Conservation (phyloP, 441 rosid species). For the Biscutella laevigata region DNA sequence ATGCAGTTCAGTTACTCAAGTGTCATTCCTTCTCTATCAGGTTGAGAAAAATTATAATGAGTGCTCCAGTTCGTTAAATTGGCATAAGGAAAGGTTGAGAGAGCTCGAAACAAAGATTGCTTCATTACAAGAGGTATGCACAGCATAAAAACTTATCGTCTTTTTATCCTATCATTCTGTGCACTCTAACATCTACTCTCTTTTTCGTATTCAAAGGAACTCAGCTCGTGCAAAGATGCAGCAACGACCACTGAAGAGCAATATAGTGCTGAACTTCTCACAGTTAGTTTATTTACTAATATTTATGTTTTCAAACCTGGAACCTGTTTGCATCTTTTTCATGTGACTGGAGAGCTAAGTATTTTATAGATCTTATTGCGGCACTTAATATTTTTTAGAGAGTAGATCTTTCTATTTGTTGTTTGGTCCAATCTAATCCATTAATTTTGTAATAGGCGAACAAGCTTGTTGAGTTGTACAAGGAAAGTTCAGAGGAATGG, state of each 20-base stretch:
- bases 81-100: slow-evolving; percentile 72
- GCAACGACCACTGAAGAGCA: slow-evolving; percentile 64
- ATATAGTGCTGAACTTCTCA: slow-evolving; percentile 62
- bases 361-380: background rate
- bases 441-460: slow-evolving; percentile 46
- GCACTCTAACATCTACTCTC: slow-evolving; percentile 16
- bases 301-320: background rate
- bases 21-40: slow-evolving; percentile 29
- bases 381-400: background rate
- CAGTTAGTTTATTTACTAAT: slow-evolving; percentile 52
- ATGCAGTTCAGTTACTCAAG: slow-evolving; percentile 14
- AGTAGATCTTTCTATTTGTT: background rate
- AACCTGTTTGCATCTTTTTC: background rate
- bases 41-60: slow-evolving; percentile 52
- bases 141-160: background rate
- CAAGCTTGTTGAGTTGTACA: slow-evolving; percentile 81
- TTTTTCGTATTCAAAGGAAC: slow-evolving; percentile 44
- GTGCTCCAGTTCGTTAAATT: slow-evolving; percentile 53
- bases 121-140: slow-evolving; percentile 59
- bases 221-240: slow-evolving; percentile 56
- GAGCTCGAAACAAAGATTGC: slow-evolving; percentile 52
- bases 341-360: background rate
- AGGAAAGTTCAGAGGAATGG: slow-evolving; percentile 91
- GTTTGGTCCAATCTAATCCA: slow-evolving; percentile 7
- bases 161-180: background rate